phyloP scores from a whole-genome alignment of 352 stramenopile species.

The Globisporangium nunn region DNA sequence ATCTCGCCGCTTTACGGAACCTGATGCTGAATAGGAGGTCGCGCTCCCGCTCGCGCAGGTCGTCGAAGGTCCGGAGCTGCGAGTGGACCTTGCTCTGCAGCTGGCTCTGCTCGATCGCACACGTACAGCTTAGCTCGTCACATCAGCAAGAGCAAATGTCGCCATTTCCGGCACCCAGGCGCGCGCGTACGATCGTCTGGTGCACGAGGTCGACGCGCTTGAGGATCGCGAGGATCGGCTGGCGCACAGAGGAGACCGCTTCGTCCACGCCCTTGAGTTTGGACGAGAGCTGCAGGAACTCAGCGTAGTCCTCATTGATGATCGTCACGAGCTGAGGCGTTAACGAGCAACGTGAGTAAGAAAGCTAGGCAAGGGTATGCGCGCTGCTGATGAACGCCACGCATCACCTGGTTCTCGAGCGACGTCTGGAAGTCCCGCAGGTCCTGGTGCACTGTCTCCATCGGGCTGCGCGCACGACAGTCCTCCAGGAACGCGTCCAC shows the following conservation, averaged over 20 bases:
- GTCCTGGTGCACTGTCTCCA: constrained; percentile 83
- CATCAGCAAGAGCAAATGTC: no score
- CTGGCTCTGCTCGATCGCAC: constrained; percentile 21
- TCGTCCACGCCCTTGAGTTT: constrained; percentile 84
- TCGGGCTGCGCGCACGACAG: constrained; percentile 60
- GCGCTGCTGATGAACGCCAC: not conserved
- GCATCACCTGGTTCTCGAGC: constrained; percentile 73
- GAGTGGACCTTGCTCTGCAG: constrained; percentile 47
- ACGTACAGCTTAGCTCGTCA: not conserved
- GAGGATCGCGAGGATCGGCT: constrained; percentile 65
- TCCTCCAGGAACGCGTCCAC: constrained; percentile 67
- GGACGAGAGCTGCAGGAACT: constrained; percentile 86
- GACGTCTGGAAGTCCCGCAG: constrained; percentile 78
- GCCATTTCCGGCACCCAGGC: no score
- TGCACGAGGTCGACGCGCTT: constrained; percentile 75
- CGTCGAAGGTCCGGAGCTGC: constrained; percentile 33
- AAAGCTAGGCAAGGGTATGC: no score
- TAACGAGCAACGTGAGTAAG: no score
- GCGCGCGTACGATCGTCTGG: constrained; percentile 33
- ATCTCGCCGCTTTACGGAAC: constrained; percentile 3
- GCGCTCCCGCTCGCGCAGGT: constrained; percentile 37
- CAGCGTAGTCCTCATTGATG: constrained; percentile 86
- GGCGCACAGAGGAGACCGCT: constrained; percentile 69
- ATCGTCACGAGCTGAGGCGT: constrained; percentile 62
- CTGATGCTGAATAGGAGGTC: constrained; percentile 57